A percentile compares a stretch with the other conserved stretches of the same genome.
Conservation (phyloP, 768 basidiomycete species). For the Mycena maculata region DNA sequence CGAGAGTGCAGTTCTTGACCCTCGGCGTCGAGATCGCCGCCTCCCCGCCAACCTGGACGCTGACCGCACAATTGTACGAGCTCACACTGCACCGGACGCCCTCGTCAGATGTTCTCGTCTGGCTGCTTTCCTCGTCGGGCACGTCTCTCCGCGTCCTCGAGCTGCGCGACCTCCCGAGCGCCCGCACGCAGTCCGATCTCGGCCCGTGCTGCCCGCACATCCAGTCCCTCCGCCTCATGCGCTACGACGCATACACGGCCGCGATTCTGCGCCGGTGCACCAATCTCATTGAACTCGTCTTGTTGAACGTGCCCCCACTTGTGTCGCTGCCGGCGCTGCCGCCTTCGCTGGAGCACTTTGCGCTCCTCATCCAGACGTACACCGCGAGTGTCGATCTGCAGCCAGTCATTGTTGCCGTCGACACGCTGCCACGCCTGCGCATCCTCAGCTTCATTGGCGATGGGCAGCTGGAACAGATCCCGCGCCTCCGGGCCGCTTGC, state of each 20-base stretch:
- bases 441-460: constrained; percentile 50
- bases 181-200: constrained; percentile 40
- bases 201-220: constrained; percentile 45
- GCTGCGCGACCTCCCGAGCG: constrained; percentile 50
- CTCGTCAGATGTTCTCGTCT: constrained; percentile 42
- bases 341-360: constrained; percentile 52
- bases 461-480: constrained; percentile 32
- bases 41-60: constrained; percentile 41
- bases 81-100: constrained; percentile 51
- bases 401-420: constrained; percentile 46
- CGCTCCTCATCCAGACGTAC: constrained; percentile 46
- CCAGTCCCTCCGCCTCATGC: constrained; percentile 56
- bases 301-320: constrained; percentile 50
- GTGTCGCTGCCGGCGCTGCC: constrained; percentile 50
- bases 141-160: constrained; percentile 53
- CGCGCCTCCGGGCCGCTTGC: constrained; percentile 43
- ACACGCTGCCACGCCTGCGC: constrained; percentile 47
- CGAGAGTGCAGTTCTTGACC: constrained; percentile 50
- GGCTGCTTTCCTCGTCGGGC: constrained; percentile 53
- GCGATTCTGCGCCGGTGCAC: constrained; percentile 51
- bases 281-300: constrained; percentile 52
- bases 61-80: constrained; percentile 51
- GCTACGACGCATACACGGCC: constrained; percentile 46
- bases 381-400: constrained; percentile 38
- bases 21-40: constrained; percentile 52